phyloP scores from a whole-genome alignment of 352 stramenopile species.

The Globisporangium solare region DNA sequence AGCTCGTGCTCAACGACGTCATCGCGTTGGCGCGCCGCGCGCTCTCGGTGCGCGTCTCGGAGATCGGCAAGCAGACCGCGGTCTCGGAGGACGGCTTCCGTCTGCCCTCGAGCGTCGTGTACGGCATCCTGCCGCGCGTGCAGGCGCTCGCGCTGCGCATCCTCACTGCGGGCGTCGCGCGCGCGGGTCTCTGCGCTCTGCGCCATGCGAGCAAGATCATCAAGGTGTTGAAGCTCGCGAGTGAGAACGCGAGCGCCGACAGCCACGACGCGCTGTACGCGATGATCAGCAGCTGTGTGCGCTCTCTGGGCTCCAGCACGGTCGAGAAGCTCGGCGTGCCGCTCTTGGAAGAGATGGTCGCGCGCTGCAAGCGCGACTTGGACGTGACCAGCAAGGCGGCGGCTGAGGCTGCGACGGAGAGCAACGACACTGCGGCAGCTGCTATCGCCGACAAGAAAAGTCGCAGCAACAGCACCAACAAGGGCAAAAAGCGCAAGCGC shows the following conservation, averaged over 20 bases:
- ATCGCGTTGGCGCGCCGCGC: constrained; percentile 53
- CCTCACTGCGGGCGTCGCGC: constrained; percentile 37
- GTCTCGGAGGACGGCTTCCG: constrained; percentile 77
- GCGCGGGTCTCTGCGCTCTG: constrained; percentile 53
- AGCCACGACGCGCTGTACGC: constrained; percentile 44
- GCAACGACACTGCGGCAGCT: neutral
- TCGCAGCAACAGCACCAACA: constrained; percentile 21
- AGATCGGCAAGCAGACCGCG: constrained; percentile 78
- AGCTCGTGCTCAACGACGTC: constrained; percentile 54
- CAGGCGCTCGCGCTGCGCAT: constrained; percentile 39
- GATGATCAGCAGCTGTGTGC: constrained; percentile 44
- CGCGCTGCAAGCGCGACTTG: constrained; percentile 48
- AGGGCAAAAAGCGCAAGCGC: constrained; percentile 86
- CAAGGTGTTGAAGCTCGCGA: constrained; percentile 53
- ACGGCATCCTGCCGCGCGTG: constrained; percentile 54
- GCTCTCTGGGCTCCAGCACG: constrained; percentile 54
- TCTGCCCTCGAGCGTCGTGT: constrained; percentile 67
- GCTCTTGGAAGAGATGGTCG: constrained; percentile 55
- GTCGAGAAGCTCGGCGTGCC: constrained; percentile 69
- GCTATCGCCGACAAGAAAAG: constrained; percentile 14
- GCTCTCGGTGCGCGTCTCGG: constrained; percentile 54
- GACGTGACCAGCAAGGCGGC: constrained; percentile 7
- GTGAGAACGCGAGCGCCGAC: constrained; percentile 31
- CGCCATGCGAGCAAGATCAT: constrained; percentile 65
- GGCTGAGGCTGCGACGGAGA: constrained; percentile 10